Percentiles rank a stretch among this genome's conserved stretches.
phyloP scores from a whole-genome alignment of 1,284 basidiomycete species.

The Trametes versicolor region DNA sequence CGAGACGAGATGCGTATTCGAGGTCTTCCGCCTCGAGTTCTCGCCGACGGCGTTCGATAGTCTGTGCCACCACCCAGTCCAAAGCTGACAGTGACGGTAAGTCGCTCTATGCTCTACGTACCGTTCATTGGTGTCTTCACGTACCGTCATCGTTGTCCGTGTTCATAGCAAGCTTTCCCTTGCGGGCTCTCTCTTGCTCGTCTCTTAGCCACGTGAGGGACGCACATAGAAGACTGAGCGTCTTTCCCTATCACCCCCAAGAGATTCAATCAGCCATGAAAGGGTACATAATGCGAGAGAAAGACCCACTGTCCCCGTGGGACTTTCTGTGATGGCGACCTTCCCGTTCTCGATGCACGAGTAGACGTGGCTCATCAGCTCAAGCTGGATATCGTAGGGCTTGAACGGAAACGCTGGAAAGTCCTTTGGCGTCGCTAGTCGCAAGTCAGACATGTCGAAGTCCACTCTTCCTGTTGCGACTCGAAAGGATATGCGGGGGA shows the following conservation, averaged over 20 bases:
- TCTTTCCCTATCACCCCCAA: slow-evolving; percentile 71
- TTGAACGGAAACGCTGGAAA: slow-evolving; percentile 87
- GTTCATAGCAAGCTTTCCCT: slow-evolving; percentile 61
- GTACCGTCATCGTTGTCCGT: slow-evolving; percentile 48
- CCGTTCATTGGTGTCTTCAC: background rate
- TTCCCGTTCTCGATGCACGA: slow-evolving; percentile 77
- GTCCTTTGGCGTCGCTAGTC: slow-evolving; percentile 66
- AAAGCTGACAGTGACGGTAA: slow-evolving; percentile 54
- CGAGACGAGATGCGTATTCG: slow-evolving; percentile 70
- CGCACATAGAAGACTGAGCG: slow-evolving; percentile 84
- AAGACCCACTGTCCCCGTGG: slow-evolving; percentile 79
- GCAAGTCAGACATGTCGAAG: slow-evolving; percentile 46
- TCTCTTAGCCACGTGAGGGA: slow-evolving; percentile 85
- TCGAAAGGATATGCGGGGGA: background rate
- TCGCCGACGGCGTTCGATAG: slow-evolving; percentile 67
- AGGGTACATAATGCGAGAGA: slow-evolving; percentile 35
- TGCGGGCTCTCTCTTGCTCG: slow-evolving; percentile 71
- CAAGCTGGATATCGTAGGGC: slow-evolving; percentile 90
- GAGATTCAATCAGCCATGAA: background rate
- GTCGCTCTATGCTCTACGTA: background rate
- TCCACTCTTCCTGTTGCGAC: too few relatives aligned
- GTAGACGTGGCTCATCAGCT: slow-evolving; percentile 92
- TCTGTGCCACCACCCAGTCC: slow-evolving; percentile 86
- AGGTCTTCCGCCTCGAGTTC: slow-evolving; percentile 74
- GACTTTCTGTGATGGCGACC: slow-evolving; percentile 87